Evolutionary conservation across 306 rosid species (phyloP), one percentile per base, ranked within the genome.

Genomic region (Bauhinia variegata): DNA sequence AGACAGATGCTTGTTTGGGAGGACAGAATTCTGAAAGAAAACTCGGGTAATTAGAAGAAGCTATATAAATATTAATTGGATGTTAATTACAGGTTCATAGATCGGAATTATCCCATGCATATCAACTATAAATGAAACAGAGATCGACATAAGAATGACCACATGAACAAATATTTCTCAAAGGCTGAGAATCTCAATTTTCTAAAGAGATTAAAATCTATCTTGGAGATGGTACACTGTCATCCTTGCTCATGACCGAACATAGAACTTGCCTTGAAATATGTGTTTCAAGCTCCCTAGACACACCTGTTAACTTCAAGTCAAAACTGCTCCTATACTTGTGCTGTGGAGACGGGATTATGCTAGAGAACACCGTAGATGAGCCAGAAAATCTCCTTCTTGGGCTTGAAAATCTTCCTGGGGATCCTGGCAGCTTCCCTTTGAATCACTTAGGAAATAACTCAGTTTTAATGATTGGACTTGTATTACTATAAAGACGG

Each of bases 201-300:
- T n/a, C n/a, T n/a, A n/a, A n/a, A n/a, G n/a, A n/a, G n/a, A n/a
- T n/a, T n/a, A 1, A 23, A 23, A 23, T 60, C 71, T 86, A 84
- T 74, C 80, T 79, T 18, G 93, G 95, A 42, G 96, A 86, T 28
- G 93, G 78, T 55, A 75, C 84, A 68, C 69, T 76, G 31, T 76
- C 93, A 36, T 92, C 89, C 81, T 88, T 89, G 81, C 91, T 83
- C 12, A 89, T 84, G 47, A 88, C 92, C 67, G 98, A 87, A 60
- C 86, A 83, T 18, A 89, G 75, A 67, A 86, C 97, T 85, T 93
- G 99, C 85, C 83, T 80, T 57, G 99, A 95, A 70, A 90, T 90
- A 75, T 90, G 95, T 59, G 89, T 95, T 73, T 95, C 99, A 38
- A 95, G 96, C 88, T 95, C 96, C 74, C 84, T 88, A 34, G 99